These are phyloP conservation scores for Phytophthora boehmeriae DNA, from an alignment of 352 stramenopile species.

Conservation along the genomic window DNA sequence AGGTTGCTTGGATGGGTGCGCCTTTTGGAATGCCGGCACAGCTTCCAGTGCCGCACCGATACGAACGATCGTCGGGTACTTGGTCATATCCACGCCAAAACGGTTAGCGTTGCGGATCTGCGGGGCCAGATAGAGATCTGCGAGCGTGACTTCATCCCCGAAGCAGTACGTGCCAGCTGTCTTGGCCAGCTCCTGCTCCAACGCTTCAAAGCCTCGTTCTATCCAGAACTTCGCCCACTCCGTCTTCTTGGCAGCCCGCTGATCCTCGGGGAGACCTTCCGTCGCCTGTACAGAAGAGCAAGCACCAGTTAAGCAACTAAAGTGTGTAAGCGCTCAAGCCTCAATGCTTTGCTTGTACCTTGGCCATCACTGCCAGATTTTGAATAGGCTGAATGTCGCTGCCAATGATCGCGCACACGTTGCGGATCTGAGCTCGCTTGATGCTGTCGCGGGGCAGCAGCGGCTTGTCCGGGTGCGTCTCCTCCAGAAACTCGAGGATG, in stretches of 20 bases:
- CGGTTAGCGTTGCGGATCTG: constrained; percentile 93
- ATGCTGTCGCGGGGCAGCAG: constrained; percentile 80
- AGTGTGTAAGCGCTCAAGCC: neutral
- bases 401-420: constrained; percentile 91
- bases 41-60: constrained; percentile 71
- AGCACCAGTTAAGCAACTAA: neutral
- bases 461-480: constrained; percentile 69
- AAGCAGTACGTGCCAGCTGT: constrained; percentile 73
- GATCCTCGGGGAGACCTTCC: constrained; percentile 53
- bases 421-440: constrained; percentile 76
- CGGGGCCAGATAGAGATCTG: constrained; percentile 90
- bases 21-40: constrained; percentile 83
- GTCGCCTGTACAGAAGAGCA: constrained; percentile 20
- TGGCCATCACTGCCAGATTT: constrained; percentile 81
- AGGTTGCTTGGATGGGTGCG: constrained; percentile 82
- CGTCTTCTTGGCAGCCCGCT: constrained; percentile 49
- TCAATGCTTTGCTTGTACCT: constrained; percentile 31
- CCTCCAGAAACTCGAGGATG: constrained; percentile 95
- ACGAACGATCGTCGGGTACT: constrained; percentile 87
- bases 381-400: constrained; percentile 93
- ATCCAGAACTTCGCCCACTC: constrained; percentile 78
- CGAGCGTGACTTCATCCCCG: constrained; percentile 84
- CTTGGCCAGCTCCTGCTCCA: constrained; percentile 75
- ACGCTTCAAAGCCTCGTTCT: constrained; percentile 76
- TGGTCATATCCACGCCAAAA: constrained; percentile 89